phyloP scores from a whole-genome alignment of 2,329 filamentous ascomycete species.

The Rhinocladiella mackenziei region DNA sequence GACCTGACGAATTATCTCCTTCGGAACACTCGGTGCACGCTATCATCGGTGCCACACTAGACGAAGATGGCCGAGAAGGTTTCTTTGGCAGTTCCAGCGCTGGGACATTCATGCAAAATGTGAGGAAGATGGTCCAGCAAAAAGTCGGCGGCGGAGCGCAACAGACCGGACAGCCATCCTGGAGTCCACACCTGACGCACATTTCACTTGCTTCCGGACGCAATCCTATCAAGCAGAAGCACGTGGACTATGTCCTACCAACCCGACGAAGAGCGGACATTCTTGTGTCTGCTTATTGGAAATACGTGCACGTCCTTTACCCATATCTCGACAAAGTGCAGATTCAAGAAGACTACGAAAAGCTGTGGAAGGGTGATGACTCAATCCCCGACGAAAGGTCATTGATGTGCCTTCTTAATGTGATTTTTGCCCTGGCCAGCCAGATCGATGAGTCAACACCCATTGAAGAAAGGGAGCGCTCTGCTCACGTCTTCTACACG shows the following conservation, averaged over 20 bases:
- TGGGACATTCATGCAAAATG: constrained; percentile 47
- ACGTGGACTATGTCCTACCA: constrained; percentile 41
- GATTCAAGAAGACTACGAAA: constrained; percentile 40
- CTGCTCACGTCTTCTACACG: constrained; percentile 42
- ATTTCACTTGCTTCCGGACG: constrained; percentile 23
- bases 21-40: constrained; percentile 41
- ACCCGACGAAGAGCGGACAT: constrained; percentile 45
- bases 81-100: constrained; percentile 49
- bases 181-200: constrained; percentile 38
- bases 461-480: constrained; percentile 39
- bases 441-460: constrained; percentile 44
- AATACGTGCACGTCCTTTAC: constrained; percentile 46
- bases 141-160: too few relatives aligned
- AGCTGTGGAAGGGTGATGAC: constrained; percentile 40
- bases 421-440: constrained; percentile 46
- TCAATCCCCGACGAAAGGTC: constrained; percentile 41
- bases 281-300: constrained; percentile 47
- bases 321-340: constrained; percentile 42
- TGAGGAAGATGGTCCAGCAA: constrained; percentile 32
- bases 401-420: constrained; percentile 46
- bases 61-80: constrained; percentile 43
- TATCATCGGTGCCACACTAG: constrained; percentile 44
- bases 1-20: background rate
- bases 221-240: constrained; percentile 14
- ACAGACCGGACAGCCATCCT: too few relatives aligned